Conservation (phyloP, 2,329 filamentous ascomycete genomes). For the Ciborinia camelliae region DNA sequence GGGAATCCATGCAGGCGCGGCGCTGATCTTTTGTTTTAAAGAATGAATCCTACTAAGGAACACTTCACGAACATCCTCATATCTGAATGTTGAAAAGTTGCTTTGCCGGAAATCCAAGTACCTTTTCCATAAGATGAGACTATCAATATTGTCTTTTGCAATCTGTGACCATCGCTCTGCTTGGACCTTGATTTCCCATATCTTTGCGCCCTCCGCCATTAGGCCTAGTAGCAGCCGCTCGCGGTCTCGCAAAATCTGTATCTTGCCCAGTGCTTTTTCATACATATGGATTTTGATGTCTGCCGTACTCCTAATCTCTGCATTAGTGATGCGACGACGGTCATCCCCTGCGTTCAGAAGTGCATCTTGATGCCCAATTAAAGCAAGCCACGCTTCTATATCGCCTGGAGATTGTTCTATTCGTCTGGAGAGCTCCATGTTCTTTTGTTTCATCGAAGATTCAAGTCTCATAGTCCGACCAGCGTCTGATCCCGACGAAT, state of each 20-base stretch:
- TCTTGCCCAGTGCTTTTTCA: constrained; percentile 67
- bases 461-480: constrained; percentile 39
- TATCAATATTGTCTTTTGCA: constrained; percentile 52
- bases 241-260: constrained; percentile 45
- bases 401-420: constrained; percentile 66
- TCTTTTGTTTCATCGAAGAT: constrained; percentile 50
- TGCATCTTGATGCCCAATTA: constrained; percentile 75
- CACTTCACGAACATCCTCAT: constrained; percentile 59
- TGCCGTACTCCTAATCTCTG: constrained; percentile 66
- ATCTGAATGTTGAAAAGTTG: constrained; percentile 62
- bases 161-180: constrained; percentile 63
- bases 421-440: constrained; percentile 58
- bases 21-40: constrained; percentile 32
- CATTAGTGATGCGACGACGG: constrained; percentile 49
- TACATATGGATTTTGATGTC: constrained; percentile 79
- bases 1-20: background rate
- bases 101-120: constrained; percentile 73
- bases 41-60: constrained; percentile 58
- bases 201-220: constrained; percentile 68
- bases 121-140: constrained; percentile 66
- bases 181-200: constrained; percentile 67
- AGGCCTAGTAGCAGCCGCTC: constrained; percentile 63
- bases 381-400: constrained; percentile 68
- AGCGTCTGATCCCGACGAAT: constrained; percentile 40
- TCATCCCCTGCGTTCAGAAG: constrained; percentile 54